phyloP scores from a whole-genome alignment of 2,329 filamentous ascomycete genomes.

The Penicillium thymicola region DNA sequence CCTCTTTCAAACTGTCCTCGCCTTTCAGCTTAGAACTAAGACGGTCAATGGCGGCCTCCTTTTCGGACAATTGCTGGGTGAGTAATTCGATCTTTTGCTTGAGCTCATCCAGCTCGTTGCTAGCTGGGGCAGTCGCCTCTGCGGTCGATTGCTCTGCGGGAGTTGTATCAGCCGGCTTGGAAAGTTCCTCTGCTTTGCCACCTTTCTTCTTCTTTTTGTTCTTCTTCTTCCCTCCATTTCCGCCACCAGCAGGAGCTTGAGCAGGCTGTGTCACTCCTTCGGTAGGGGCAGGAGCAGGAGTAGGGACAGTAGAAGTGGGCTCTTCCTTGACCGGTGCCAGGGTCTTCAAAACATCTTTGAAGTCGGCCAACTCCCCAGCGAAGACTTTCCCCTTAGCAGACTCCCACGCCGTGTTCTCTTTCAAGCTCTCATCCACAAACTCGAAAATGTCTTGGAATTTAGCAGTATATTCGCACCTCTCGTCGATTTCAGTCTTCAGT shows the following conservation, averaged over 20 bases:
- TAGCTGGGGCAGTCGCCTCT: constrained; percentile 33
- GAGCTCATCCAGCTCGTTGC: constrained; percentile 27
- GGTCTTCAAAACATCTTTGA: constrained; percentile 35
- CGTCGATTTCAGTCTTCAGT: constrained; percentile 43
- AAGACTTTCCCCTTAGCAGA: constrained; percentile 32
- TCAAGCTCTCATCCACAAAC: constrained; percentile 41
- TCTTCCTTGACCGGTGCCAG: constrained; percentile 24
- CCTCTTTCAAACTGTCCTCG: constrained; percentile 73
- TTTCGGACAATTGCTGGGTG: constrained; percentile 46
- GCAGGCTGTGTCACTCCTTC: constrained; percentile 24
- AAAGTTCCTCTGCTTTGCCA: constrained; percentile 48
- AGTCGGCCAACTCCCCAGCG: constrained; percentile 34
- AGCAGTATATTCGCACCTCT: constrained; percentile 37
- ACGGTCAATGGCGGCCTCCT: constrained; percentile 69
- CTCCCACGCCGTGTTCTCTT: constrained; percentile 36
- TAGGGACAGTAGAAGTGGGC: not conserved
- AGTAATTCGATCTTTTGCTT: constrained; percentile 38
- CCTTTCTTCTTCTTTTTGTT: constrained; percentile 89
- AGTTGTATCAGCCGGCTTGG: constrained; percentile 21
- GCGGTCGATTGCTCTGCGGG: constrained; percentile 22
- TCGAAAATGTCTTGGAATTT: constrained; percentile 36
- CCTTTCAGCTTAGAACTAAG: constrained; percentile 70
- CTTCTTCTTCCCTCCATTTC: constrained; percentile 59
- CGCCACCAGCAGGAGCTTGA: constrained; percentile 15
- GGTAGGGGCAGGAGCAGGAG: constrained; percentile 7